Evolutionary conservation across 371 early-diverging fungal species (phyloP).

Genomic region (Rhizopus microsporus): DNA sequence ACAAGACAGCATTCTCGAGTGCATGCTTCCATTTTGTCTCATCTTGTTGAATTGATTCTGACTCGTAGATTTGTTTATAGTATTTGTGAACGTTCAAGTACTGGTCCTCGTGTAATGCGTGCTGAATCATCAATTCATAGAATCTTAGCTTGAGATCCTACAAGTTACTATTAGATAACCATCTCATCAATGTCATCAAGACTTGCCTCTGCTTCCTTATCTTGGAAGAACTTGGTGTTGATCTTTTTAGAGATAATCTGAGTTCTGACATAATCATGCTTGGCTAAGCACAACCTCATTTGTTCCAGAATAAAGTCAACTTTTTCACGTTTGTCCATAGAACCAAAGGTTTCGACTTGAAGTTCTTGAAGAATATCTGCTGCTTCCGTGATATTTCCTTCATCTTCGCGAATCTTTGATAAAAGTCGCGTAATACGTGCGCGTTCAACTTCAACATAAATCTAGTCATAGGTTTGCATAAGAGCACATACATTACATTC

Average conservation of each 20-base stretch:
- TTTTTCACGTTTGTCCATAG: constrained; percentile 97
- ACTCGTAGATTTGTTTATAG: constrained; percentile 88
- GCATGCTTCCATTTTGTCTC: constrained; percentile 78
- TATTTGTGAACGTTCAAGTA: constrained; percentile 90
- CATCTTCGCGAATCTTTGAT: constrained; percentile 86
- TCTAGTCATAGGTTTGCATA: constrained; percentile 45
- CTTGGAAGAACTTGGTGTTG: constrained; percentile 89
- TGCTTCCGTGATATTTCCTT: constrained; percentile 89
- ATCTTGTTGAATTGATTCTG: constrained; percentile 78
- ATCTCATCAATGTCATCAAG: not conserved
- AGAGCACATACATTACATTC: not conserved
- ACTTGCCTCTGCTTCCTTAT: constrained; percentile 73
- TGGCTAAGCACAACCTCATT: constrained; percentile 92
- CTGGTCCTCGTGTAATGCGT: constrained; percentile 88
- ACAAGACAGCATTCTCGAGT: constrained; percentile 81
- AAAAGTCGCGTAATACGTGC: constrained; percentile 92
- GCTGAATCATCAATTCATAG: constrained; percentile 94
- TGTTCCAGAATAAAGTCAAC: constrained; percentile 98
- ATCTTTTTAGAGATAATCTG: constrained; percentile 96
- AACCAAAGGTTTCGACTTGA: constrained; percentile 98
- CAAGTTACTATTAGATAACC: not conserved
- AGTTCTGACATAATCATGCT: constrained; percentile 88
- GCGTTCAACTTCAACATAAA: constrained; percentile 97
- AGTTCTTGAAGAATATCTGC: constrained; percentile 95
- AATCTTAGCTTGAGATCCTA: constrained; percentile 93